Percentiles rank a stretch among this genome's conserved stretches.
Evolutionary conservation across 805 yeast species (phyloP).

Genomic region (Candida oleophila): DNA sequence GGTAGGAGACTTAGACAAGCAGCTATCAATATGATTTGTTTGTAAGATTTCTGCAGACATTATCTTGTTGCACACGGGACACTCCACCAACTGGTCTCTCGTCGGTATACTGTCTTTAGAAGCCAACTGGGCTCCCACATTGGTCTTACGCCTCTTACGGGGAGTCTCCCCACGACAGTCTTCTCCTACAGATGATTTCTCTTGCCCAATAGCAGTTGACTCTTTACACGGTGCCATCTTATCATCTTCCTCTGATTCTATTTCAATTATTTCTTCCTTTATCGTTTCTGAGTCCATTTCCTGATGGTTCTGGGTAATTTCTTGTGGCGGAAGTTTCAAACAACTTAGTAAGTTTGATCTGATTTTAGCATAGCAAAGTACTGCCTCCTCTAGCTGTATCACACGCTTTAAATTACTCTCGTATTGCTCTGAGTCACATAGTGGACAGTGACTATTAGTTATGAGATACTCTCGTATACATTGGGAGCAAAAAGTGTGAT

Average conservation of each 20-base stretch:
- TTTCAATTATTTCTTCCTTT: constrained; percentile 24
- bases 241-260: constrained; percentile 20
- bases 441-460: constrained; percentile 66
- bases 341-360: constrained; percentile 38
- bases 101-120: constrained; percentile 16
- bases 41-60: constrained; percentile 60
- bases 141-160: neutral
- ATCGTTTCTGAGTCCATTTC: constrained; percentile 7
- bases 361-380: constrained; percentile 47
- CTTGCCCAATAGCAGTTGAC: neutral
- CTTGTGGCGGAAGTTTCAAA: constrained; percentile 17
- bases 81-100: constrained; percentile 41
- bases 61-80: constrained; percentile 64
- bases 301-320: neutral
- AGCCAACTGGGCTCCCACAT: neutral
- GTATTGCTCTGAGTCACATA: constrained; percentile 68
- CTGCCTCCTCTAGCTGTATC: constrained; percentile 69
- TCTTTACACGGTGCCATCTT: neutral
- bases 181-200: neutral
- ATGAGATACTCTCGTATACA: constrained; percentile 75
- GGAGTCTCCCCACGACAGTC: neutral
- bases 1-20: constrained; percentile 39
- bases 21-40: constrained; percentile 59
- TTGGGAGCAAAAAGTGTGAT: constrained; percentile 85
- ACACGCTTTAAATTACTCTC: constrained; percentile 71